phyloP scores from a whole-genome alignment of 371 early-diverging fungal species.

The Conidiobolus incongruus region DNA sequence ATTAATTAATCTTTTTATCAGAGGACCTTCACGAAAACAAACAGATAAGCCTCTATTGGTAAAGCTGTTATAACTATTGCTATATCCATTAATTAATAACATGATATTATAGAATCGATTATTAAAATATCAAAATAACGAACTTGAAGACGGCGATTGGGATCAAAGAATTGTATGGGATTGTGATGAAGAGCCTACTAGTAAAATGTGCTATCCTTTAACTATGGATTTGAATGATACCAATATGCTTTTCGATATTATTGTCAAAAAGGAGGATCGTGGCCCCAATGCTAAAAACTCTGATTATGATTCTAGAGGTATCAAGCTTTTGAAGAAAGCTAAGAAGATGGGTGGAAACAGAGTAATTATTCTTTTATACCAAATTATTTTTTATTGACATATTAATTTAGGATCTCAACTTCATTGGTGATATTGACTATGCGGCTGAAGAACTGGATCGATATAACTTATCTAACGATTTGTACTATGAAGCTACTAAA shows the following conservation, averaged over 20 bases:
- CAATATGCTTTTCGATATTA: constrained; percentile 44
- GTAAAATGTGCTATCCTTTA: constrained; percentile 28
- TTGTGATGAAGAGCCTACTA: constrained; percentile 45
- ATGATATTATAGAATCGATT: constrained; percentile 2
- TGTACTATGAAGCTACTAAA: constrained; percentile 61
- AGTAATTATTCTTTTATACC: constrained; percentile 8
- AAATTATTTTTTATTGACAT: constrained; percentile 9
- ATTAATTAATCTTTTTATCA: neutral
- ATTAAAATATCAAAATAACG: constrained; percentile 19
- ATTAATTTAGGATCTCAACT: constrained; percentile 12
- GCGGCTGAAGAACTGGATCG: constrained; percentile 32
- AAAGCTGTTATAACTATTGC: neutral
- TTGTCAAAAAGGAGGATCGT: constrained; percentile 15
- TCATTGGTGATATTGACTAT: constrained; percentile 16
- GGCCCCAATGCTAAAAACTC: neutral
- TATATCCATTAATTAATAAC: neutral
- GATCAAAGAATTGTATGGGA: constrained; percentile 57
- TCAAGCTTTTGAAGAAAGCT: neutral
- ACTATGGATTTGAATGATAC: constrained; percentile 49
- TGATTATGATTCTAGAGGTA: neutral
- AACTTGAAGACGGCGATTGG: constrained; percentile 37
- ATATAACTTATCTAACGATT: constrained; percentile 93
- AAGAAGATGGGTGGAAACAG: constrained; percentile 8
- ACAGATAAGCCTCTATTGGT: neutral
- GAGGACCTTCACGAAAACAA: neutral